phyloP scores from a whole-genome alignment of 176 grass and related monocot species.

The Oryza rufipogon region DNA sequence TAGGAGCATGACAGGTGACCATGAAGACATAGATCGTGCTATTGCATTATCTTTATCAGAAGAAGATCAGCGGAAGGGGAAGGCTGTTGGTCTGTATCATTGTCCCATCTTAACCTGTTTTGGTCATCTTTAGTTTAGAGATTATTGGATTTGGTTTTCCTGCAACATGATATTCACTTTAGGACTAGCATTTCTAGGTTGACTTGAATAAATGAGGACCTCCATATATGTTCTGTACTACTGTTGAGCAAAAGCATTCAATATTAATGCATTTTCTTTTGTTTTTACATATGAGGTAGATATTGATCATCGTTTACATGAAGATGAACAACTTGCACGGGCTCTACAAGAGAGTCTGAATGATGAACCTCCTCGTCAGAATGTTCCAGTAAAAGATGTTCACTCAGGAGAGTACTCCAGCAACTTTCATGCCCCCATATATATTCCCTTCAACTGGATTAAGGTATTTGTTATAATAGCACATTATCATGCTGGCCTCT shows the following conservation, averaged over 20 bases:
- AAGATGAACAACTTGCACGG: conserved; percentile 84
- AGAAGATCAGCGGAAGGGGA: conserved; percentile 74
- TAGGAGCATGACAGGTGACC: conserved; percentile 46
- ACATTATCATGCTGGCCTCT: conserved; percentile 34
- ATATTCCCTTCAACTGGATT: conserved; percentile 45
- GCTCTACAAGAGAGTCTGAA: conserved; percentile 92
- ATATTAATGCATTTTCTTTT: conserved; percentile 33
- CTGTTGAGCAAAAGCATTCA: conserved; percentile 7
- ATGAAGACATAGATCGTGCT: conserved; percentile 85
- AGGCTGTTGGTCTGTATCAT: conserved; percentile 69
- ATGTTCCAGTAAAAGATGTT: conserved; percentile 45
- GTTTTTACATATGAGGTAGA: conserved; percentile 42
- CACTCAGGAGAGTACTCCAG: conserved; percentile 47
- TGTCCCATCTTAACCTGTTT: conserved; percentile 18
- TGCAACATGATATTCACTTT: conserved; percentile 21
- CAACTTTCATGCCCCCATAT: conserved; percentile 40
- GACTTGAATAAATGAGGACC: conserved; percentile 12
- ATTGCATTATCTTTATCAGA: conserved; percentile 87
- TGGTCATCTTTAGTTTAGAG: too few relatives aligned
- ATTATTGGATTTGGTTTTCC: conserved; percentile 11
- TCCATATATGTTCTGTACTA: conserved; percentile 11
- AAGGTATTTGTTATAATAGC: conserved; percentile 58
- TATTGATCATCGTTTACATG: conserved; percentile 45
- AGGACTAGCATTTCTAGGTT: conserved; percentile 25
- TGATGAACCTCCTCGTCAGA: conserved; percentile 52